Conservation (phyloP, 1,284 basidiomycete species). For the Irpex rosettiformis region DNA sequence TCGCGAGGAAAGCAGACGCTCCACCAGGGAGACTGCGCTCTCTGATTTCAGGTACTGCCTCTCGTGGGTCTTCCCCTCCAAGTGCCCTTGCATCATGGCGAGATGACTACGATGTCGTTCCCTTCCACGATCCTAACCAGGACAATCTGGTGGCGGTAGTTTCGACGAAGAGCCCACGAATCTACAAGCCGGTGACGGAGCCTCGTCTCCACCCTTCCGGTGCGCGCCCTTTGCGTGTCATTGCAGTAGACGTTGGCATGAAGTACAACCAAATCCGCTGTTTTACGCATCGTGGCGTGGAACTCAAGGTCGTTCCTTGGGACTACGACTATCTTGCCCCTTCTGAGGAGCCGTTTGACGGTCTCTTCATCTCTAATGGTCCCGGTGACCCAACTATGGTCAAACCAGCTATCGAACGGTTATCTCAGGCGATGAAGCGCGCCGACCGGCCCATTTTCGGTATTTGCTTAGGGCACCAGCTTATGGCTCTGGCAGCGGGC, state of each 20-base stretch:
- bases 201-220: constrained; percentile 74
- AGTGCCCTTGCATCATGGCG: constrained; percentile 63
- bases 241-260: constrained; percentile 98
- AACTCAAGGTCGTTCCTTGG: constrained; percentile 98
- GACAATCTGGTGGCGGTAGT: constrained; percentile 91
- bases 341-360: constrained; percentile 82
- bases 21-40: not conserved
- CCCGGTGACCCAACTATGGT: constrained; percentile 95
- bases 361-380: constrained; percentile 97
- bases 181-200: constrained; percentile 64
- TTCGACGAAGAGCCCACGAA: constrained; percentile 66
- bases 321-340: constrained; percentile 87
- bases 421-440: constrained; percentile 71
- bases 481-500: constrained; percentile 93
- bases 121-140: constrained; percentile 88
- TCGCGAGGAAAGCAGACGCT: constrained; percentile 51
- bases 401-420: constrained; percentile 67
- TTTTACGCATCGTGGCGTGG: constrained; percentile 90
- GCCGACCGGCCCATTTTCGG: constrained; percentile 91
- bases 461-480: constrained; percentile 98
- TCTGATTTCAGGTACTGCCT: not conserved
- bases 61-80: not conserved
- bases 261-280: constrained; percentile 99
- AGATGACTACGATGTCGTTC: constrained; percentile 76
- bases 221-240: constrained; percentile 76